Evolutionary conservation across 495 filamentous ascomycete species (phyloP).

Genomic region (Lasiosphaeria miniovina): DNA sequence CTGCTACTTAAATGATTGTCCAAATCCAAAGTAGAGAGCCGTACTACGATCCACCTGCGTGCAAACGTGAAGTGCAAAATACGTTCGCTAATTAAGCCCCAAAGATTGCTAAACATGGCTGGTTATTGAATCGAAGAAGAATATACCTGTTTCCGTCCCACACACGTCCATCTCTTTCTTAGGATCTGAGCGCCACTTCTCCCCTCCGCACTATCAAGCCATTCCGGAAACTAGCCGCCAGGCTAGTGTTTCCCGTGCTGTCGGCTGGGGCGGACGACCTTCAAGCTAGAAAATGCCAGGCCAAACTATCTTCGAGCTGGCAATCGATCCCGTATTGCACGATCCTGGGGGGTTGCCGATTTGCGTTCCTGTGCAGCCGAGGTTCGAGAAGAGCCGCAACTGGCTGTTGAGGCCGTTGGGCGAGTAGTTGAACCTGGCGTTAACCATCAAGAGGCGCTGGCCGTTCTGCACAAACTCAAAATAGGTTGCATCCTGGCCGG

Average conservation of each 20-base stretch:
- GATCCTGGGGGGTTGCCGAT: not conserved
- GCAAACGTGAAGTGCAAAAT: not conserved
- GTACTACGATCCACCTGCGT: not conserved
- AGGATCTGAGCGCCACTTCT: not conserved
- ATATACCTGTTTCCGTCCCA: not conserved
- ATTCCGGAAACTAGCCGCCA: not conserved
- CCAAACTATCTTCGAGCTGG: not conserved
- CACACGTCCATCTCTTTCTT: not conserved
- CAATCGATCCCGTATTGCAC: not conserved
- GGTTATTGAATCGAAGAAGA: not conserved
- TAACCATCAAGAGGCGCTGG: not conserved
- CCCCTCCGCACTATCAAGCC: not conserved
- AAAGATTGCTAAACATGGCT: not conserved
- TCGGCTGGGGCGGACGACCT: not conserved
- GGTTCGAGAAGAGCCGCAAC: not conserved
- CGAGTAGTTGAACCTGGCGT: not conserved
- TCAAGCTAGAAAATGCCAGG: not conserved
- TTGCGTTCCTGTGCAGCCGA: not conserved
- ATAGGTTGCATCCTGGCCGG: not conserved
- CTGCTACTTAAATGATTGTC: not conserved
- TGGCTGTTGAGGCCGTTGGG: not conserved
- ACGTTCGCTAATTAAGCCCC: not conserved
- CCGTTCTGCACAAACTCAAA: not conserved
- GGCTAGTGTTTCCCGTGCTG: not conserved
- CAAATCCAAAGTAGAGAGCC: not conserved